Base-by-base conservation (phyloP, 345 rosid species). In the Camelina hispida region DNA sequence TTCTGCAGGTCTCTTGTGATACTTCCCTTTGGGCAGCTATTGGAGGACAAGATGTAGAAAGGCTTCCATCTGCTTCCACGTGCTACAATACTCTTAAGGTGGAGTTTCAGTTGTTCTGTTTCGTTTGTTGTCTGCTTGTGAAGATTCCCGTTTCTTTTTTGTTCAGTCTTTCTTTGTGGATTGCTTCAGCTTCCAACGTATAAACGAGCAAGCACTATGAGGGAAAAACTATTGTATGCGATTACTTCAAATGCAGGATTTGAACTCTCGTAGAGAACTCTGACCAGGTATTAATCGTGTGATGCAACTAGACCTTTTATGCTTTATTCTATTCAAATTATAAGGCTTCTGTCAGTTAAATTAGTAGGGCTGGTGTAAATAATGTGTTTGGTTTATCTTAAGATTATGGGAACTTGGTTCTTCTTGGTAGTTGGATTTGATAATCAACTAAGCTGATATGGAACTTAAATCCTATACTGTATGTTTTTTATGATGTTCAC, bases 71-170 rank as follows among this genome's bases (percentile, higher is more conserved):
- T 30, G 93, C 99, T 79, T 95, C 99, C 62, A 92, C 99, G 20
- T 95, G 99, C 88, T 92, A 95, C 85, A 95, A 95, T 82, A 95
- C 97, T 71, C 97, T 95, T 64, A 95, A 92, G 97, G 97, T 95
- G 72, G 59, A 59, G 54, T 32, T 63, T 79, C 28, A 25, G 5
- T 30, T 47, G 44, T 62, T 57, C 16, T 62, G 35, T 52, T 73
- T 11, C 17, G 47, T 50, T 7, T 79, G 50, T 44, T 67, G 40
- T 61, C 38, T 46, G 28, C 54, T 23, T 23, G 60, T 57, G 14
- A 22, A 72, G 32, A 67, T 47, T 62, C 12, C 11, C 73, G 15
- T 68, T 12, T 53, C 25, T 44, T 52, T 52, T 61, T 55, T 55
- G 53, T 34, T 80, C 10, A 65, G 11, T 34, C 59, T 75, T 66